Evolutionary conservation across 805 yeast genomes (phyloP).

Genomic region (Kuraishia cidri): DNA sequence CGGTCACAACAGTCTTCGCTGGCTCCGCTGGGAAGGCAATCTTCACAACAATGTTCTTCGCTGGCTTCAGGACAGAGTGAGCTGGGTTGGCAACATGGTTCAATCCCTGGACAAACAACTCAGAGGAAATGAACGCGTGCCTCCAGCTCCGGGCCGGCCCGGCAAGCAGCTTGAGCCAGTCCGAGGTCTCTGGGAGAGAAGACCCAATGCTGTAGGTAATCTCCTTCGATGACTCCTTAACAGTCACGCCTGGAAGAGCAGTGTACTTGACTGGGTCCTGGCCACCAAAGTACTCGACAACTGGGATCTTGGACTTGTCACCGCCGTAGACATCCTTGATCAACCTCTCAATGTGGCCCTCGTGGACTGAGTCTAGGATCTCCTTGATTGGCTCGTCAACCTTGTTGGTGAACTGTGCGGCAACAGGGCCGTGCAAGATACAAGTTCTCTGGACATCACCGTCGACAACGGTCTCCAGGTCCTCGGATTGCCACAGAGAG

Average conservation of each 20-base stretch:
- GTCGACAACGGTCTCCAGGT: constrained; percentile 89
- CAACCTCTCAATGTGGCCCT: constrained; percentile 74
- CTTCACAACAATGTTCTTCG: constrained; percentile 48
- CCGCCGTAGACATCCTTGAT: constrained; percentile 62
- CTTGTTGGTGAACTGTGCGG: constrained; percentile 81
- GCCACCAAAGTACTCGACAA: constrained; percentile 84
- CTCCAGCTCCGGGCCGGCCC: constrained; percentile 81
- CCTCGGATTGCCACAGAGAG: constrained; percentile 98
- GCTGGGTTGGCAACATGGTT: constrained; percentile 75
- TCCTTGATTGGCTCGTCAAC: constrained; percentile 91
- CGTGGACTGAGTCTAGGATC: constrained; percentile 80
- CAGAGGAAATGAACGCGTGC: constrained; percentile 76
- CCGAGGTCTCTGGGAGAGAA: constrained; percentile 21
- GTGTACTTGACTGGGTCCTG: constrained; percentile 32
- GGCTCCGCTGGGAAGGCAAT: constrained; percentile 43
- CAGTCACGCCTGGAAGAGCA: constrained; percentile 20
- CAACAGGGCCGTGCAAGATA: constrained; percentile 97
- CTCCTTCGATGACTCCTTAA: constrained; percentile 21
- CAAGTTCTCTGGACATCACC: constrained; percentile 98
- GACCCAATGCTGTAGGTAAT: constrained; percentile 29
- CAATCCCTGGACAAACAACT: constrained; percentile 77
- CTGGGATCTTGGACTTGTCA: constrained; percentile 70
- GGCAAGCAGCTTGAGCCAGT: constrained; percentile 78
- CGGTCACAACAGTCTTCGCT: constrained; percentile 49
- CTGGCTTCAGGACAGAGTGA: constrained; percentile 73